Percentiles rank a stretch among this genome's conserved stretches.
phyloP scores from a whole-genome alignment of 164 flowering plant genomes.

The Piper betle region DNA sequence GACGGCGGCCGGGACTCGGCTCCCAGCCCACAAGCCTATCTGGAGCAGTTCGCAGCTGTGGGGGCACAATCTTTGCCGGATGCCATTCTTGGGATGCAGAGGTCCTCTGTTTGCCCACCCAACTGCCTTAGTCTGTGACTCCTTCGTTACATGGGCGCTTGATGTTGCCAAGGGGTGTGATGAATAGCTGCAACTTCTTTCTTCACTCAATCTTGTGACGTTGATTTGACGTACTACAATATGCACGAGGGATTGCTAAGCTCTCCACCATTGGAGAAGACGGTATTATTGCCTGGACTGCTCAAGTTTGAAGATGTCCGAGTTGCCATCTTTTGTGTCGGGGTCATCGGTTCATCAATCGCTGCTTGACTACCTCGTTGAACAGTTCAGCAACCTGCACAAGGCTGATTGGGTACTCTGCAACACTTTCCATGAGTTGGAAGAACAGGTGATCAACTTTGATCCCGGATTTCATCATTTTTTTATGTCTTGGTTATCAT shows the following conservation, averaged over 20 bases:
- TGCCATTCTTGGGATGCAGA: not conserved
- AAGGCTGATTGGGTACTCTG: not conserved
- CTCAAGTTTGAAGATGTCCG: not conserved
- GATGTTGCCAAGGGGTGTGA: not conserved
- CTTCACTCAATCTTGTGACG: not conserved
- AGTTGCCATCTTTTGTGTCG: not conserved
- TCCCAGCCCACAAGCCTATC: not conserved
- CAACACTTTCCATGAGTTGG: not conserved
- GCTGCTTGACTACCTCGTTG: not conserved
- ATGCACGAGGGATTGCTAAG: not conserved
- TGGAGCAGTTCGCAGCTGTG: not conserved
- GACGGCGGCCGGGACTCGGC: not conserved
- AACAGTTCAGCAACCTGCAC: not conserved
- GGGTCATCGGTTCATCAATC: too few relatives aligned
- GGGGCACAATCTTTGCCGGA: not conserved
- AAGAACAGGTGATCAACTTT: not conserved
- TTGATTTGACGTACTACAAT: not conserved
- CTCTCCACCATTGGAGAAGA: too few relatives aligned
- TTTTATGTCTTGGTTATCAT: too few relatives aligned
- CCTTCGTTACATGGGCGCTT: not conserved
- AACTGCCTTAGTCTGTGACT: not conserved
- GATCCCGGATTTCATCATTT: too few relatives aligned
- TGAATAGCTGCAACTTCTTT: not conserved
- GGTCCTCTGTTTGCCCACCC: not conserved
- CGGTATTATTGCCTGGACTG: too few relatives aligned